Evolutionary conservation across 2,329 filamentous ascomycete species (phyloP).

Genomic region (Capronia coronata): DNA sequence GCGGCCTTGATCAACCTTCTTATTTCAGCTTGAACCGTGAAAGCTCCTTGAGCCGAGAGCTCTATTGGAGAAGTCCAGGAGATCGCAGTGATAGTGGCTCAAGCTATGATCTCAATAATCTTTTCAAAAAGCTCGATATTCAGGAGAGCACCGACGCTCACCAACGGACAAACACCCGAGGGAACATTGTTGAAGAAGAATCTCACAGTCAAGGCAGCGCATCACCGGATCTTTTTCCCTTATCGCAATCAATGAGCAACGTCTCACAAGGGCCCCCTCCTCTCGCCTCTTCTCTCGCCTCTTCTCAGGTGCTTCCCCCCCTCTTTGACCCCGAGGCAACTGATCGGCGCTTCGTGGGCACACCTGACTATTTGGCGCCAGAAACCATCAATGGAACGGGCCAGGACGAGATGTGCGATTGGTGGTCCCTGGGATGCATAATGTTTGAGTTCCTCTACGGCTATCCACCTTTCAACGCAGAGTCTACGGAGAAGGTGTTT

Average conservation of each 20-base stretch:
- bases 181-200: conserved; percentile 67
- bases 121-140: conserved; percentile 74
- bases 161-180: conserved; percentile 39
- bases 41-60: conserved; percentile 53
- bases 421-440: conserved; percentile 99
- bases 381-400: conserved; percentile 94
- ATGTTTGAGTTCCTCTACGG: conserved; percentile 94
- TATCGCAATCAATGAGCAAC: conserved; percentile 56
- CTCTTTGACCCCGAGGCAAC: conserved; percentile 93
- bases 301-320: conserved; percentile 75
- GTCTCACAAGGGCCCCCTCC: conserved; percentile 32
- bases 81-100: conserved; percentile 80
- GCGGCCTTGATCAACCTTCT: conserved; percentile 71
- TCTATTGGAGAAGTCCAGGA: conserved; percentile 63
- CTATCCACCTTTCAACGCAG: conserved; percentile 85
- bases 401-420: conserved; percentile 97
- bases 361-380: conserved; percentile 91
- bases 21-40: conserved; percentile 77
- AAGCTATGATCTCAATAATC: conserved; percentile 74
- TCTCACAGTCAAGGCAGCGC: conserved; percentile 62
- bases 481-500: conserved; percentile 86
- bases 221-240: conserved; percentile 68
- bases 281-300: conserved; percentile 46
- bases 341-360: conserved; percentile 88
- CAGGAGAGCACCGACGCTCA: conserved; percentile 51